phyloP scores from a whole-genome alignment of 768 basidiomycete genomes.

The Russula virescens region DNA sequence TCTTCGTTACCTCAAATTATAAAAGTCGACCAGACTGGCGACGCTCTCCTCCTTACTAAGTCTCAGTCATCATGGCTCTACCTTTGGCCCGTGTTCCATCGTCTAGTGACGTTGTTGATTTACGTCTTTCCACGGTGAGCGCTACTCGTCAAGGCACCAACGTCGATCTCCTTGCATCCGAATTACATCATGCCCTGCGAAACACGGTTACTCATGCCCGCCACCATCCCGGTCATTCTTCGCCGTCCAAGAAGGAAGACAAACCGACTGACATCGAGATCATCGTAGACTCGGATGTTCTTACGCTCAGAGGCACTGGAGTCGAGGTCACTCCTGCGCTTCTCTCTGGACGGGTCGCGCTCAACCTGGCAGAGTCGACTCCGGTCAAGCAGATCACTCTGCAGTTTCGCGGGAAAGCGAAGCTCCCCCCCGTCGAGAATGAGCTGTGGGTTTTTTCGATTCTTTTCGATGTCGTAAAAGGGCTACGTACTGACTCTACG shows the following conservation, averaged over 20 bases:
- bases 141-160: not conserved
- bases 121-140: not conserved
- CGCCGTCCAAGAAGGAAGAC: constrained; percentile 36
- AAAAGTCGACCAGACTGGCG: too few relatives aligned
- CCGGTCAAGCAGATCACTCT: constrained; percentile 81
- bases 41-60: too few relatives aligned
- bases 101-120: too few relatives aligned
- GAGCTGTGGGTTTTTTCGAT: constrained; percentile 51
- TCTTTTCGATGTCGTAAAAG: not conserved
- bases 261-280: constrained; percentile 65
- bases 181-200: constrained; percentile 17
- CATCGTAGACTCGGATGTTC: constrained; percentile 58
- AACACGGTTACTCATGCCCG: not conserved
- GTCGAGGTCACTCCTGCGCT: constrained; percentile 77
- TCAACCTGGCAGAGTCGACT: constrained; percentile 76
- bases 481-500: not conserved
- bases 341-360: constrained; percentile 74
- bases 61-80: not conserved
- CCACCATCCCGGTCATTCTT: not conserved
- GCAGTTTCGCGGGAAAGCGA: constrained; percentile 78
- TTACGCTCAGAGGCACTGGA: constrained; percentile 74
- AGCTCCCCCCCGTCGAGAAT: constrained; percentile 49
- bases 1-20: too few relatives aligned
- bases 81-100: not conserved
- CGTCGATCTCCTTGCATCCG: constrained; percentile 13